Evolutionary conservation across 257 asterid species (phyloP), one percentile per base, ranked within the genome.

Genomic region (Capsicum baccatum): DNA sequence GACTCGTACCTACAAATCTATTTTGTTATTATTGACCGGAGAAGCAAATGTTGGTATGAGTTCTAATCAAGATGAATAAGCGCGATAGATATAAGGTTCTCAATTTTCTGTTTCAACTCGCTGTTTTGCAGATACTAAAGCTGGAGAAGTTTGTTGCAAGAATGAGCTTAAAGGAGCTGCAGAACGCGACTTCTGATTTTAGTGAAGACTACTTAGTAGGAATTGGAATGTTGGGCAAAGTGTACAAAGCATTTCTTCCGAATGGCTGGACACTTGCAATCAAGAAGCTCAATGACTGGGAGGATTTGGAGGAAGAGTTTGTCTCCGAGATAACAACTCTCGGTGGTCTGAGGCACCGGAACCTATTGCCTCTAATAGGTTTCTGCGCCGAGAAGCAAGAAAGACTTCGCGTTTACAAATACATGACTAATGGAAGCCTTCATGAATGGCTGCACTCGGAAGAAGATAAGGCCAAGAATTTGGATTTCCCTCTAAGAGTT

Each of bases 391-490:
- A 82, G 11, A 74, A 47, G 7, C 37, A 64, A 19, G 73, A 83
- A 6, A 84, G 37, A 2, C 42, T 84, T 80, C 64, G 86, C 15
- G 78, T 86, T 37, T 85, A 89, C 87, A 87, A 85, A 39, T 87
- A 78, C 86, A 87, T 89, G 88, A 6, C 84, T 48, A 85, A 83
- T 6, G 91, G 91, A 48, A 87, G 62, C 76, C 87, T 89, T 17
- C 67, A 83, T 54, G 86, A 87, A 44, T 83, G 83, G 86, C 82
- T 88, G 57, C 85, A 82, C 70, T 14, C 26, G 1, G 60, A 33
- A 1, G 50, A 17, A 81, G 83, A n/a, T 1, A 78, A 8, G 0
- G 60, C 39, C 19, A 44, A 80, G 26, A 64, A 76, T 9, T 16
- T 76, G 79, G 88, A 73, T 19, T 68, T 84, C 84, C 79, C 84